Evolutionary conservation across 139 green algal species (phyloP), one percentile per base, ranked within the genome.

Genomic region (Picochlorum sp.): DNA sequence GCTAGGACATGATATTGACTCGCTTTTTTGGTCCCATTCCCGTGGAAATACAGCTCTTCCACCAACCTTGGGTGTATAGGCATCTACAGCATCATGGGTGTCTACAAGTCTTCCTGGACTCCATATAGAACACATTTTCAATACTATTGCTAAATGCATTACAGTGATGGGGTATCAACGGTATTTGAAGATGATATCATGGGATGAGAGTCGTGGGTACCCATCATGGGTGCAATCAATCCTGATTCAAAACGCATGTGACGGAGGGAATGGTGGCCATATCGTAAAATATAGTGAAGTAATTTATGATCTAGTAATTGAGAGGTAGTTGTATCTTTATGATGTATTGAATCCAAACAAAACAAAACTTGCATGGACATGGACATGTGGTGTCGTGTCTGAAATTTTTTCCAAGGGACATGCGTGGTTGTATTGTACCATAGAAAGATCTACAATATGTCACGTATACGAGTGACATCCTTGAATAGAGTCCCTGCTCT

Each of bases 401-500:
- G 34, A 41, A 41, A 14, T 41, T 41, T 41, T 11, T 41, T 41
- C 1, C 34, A 41, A 41, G 34, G 34, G 34, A 41, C 7, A 41
- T 41, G 34, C 9, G 34, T 41, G 34, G 34, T 11, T 41, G 34
- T 41, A 41, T 41, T 41, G 7, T 6, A 11, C 47, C 47, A 20
- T 23, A 56, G 15, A 21, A 26, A 56, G 10, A 21, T 20, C 13
- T 10, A 56, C 3, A 56, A 26, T 56, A 59, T 59, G 51, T 32
- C 23, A 59, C 13, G 23, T 37, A 59, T 51, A 65, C 34, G 58
- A 2, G 59, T 69, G 6, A 69, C 71, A 13, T 4, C 4, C 3
- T 46, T 77, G 11, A 77, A 73, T 58, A 11, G 32, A 3, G 14
- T 54, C 8, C 71, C 64, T 2, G 71, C 64, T 11, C 23, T 47